Evolutionary conservation across 2,329 filamentous ascomycete species (phyloP).

Genomic region (Colletotrichum falcatum): DNA sequence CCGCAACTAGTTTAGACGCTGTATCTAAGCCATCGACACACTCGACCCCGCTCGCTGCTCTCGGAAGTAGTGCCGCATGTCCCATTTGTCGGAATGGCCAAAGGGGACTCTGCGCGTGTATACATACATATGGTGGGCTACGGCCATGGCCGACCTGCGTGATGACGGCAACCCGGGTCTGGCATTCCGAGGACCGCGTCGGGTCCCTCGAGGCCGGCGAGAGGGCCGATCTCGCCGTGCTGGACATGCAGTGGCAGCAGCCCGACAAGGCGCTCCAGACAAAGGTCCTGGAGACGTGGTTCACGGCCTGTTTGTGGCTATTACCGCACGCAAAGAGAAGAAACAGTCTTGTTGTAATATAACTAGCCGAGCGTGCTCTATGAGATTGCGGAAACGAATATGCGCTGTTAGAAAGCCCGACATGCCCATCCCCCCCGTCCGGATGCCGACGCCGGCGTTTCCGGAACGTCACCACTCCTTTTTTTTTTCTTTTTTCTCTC

Average conservation of each 20-base stretch:
- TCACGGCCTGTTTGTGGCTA: conserved; percentile 54
- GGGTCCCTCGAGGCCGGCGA: conserved; percentile 65
- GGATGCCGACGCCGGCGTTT: neutral
- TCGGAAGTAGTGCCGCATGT: conserved; percentile 6
- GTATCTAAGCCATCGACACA: conserved; percentile 26
- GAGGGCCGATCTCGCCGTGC: conserved; percentile 68
- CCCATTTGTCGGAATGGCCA: neutral
- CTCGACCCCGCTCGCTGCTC: neutral
- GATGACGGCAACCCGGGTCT: too few species aligned
- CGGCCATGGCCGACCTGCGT: too few species aligned
- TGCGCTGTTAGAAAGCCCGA: neutral
- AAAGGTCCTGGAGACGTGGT: conserved; percentile 65
- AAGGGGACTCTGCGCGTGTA: neutral
- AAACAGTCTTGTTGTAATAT: too few species aligned
- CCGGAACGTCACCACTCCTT: too few species aligned
- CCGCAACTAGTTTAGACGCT: neutral
- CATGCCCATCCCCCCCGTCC: too few species aligned
- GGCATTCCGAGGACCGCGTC: conserved; percentile 50
- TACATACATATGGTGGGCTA: neutral
- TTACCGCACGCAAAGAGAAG: too few species aligned
- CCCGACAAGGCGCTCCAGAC: conserved; percentile 60
- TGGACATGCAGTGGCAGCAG: conserved; percentile 61
- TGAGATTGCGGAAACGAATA: neutral
- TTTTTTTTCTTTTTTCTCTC: too few species aligned
- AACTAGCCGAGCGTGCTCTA: too few species aligned